Base-by-base conservation (phyloP, 805 yeast genomes). In the Candida sakaeoensis region DNA sequence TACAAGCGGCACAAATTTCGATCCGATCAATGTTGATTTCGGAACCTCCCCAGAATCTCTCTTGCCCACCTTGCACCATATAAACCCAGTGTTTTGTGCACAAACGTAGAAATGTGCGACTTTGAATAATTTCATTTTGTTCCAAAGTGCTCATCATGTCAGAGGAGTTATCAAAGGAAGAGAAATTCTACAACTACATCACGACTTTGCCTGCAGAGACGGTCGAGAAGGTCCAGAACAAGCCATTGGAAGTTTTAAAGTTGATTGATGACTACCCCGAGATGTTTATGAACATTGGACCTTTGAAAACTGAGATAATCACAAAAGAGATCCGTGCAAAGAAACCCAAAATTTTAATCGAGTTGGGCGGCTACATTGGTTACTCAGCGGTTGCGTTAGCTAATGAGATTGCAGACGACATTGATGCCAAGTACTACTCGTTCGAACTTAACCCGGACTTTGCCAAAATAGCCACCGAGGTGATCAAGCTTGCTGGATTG, bases 361-460 rank as follows among this genome's bases (percentile, higher is more conserved):
- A 61, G 36, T 47, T 62, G 38, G 70, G 70, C 15, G 53, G 60
- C 19, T 63, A 54, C 36, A 50, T 61, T 15, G 70, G 68, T 7
- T 65, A 65, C 38, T 59, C 67, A 1, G 72, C 72, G 16, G 51
- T 67, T 5, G 51, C 54, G 22, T 64, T 65, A 41, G 64, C 59
- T 3, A 47, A 48, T 10, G 59, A 52, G 24, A 42, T 64, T 28
- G 39, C 46, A 7, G 43, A 50, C 23, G 54, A 45, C 34, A 49
- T 50, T 17, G 45, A 44, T 15, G 60, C 63, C 7, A 58, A 54
- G 36, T 66, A 54, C 53, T 63, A 53, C 45, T 57, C 61, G 36
- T 63, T 63, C 41, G 71, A 65, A 47, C 39, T 53, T 33, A 58
- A 53, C 32, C 50, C 43, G 3, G 58, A 57, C 18, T 63, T 41